Evolutionary conservation across 2,329 filamentous ascomycete genomes (phyloP), one percentile per base, ranked within the genome.

Genomic region (Delphinella strobiligena): DNA sequence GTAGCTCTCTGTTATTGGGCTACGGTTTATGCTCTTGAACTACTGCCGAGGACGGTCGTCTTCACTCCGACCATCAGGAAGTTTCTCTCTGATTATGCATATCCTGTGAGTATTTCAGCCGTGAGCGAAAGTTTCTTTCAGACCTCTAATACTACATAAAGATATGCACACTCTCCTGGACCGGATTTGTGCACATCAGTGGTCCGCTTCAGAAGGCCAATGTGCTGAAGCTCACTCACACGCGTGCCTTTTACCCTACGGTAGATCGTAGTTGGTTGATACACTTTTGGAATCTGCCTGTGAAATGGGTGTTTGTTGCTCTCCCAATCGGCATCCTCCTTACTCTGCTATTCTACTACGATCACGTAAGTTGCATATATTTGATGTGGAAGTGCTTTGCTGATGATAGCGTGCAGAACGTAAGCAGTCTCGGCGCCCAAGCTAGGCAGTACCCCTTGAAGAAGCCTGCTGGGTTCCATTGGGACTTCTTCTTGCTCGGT

Each of bases 391-490:
- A n/a, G 22, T 10, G n/a, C 19, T 9, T 14, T 11, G 12, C 17
- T 31, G 34, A 38, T 16, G 15, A 31, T 27, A 12, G 5, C 30
- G 7, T 34, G 19, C n/a, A 40, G 37, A 59, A 59, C 62, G 68
- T 75, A 37, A 72, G 68, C 44, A 71, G 67, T 17, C 60, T 76
- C 22, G 72, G 67, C 8, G 71, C 72, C 0, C 72, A 75, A 54
- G 71, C 68, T 11, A 67, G 65, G 18, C 63, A 72, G 18, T 75
- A 70, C 35, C 72, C 72, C 0, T 58, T 76, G 9, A 65, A 64
- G 38, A 75, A 76, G 47, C 72, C 72, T 0, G 71, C 69, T 0
- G 72, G 72, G n/a, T 75, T 75, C 49, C 71, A 75, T 51, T 75
- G 72, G 71, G 72, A 75, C 51, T 67, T 75, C 48, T 75, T 74